Conservation (phyloP, 768 basidiomycete species). For the Leccinellum rugosiceps region DNA sequence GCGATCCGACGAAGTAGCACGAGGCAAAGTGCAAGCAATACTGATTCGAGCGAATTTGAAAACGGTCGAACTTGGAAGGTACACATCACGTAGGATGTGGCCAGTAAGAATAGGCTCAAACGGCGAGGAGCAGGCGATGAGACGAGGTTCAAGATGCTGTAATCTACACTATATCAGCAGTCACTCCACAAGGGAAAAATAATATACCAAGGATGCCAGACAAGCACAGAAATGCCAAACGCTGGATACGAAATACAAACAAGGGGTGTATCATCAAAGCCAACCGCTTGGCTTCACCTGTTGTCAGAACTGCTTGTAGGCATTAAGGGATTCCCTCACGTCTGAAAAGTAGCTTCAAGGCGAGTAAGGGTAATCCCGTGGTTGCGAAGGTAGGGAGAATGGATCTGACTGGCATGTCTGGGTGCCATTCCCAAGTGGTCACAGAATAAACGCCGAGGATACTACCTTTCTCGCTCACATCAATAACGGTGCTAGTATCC, state of each 20-base stretch:
- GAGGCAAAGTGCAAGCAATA: constrained; percentile 30
- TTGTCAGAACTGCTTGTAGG: constrained; percentile 3
- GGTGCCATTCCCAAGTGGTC: constrained; percentile 39
- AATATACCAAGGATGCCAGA: constrained; percentile 34
- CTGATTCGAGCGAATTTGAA: constrained; percentile 37
- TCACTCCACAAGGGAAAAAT: neutral
- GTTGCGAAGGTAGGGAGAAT: constrained; percentile 31
- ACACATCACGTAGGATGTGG: constrained; percentile 35
- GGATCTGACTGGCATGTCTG: constrained; percentile 35
- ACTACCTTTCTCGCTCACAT: constrained; percentile 20
- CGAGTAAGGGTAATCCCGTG: constrained; percentile 32
- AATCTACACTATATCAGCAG: constrained; percentile 20
- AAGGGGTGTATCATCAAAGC: constrained; percentile 4
- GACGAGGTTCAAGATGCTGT: constrained; percentile 22
- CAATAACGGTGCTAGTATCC: constrained; percentile 3
- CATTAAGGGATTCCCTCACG: constrained; percentile 20
- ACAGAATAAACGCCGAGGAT: constrained; percentile 27
- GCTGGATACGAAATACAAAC: constrained; percentile 30
- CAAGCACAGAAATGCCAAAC: constrained; percentile 28
- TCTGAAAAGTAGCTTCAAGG: constrained; percentile 13
- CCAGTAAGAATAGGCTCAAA: constrained; percentile 28
- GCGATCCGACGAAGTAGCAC: constrained; percentile 21
- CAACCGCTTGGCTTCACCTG: constrained; percentile 6
- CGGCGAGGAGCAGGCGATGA: constrained; percentile 15
- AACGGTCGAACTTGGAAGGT: constrained; percentile 41